Evolutionary conservation across 371 early-diverging fungal genomes (phyloP).

Genomic region (Zychaea mexicana): DNA sequence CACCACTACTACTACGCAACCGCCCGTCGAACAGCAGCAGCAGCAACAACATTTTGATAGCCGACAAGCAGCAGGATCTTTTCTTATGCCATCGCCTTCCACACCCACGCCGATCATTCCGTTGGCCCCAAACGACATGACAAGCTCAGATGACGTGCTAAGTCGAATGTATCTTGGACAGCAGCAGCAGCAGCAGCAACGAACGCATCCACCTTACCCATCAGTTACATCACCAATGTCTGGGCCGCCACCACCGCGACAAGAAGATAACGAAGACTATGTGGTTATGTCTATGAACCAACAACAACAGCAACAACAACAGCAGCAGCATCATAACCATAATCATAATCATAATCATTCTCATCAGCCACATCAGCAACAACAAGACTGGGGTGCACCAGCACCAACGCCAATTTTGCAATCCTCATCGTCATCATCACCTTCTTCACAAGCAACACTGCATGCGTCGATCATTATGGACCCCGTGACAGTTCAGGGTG

Average conservation of each 20-base stretch:
- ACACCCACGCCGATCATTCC: neutral
- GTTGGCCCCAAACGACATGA: neutral
- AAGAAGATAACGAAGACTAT: neutral
- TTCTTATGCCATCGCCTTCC: neutral
- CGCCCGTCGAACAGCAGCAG: neutral
- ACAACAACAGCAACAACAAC: neutral
- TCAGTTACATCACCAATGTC: neutral
- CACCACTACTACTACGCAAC: neutral
- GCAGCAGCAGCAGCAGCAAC: neutral
- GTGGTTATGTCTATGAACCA: slow-evolving; percentile 6
- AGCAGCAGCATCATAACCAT: neutral
- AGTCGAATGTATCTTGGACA: neutral
- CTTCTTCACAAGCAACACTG: neutral
- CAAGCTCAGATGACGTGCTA: neutral
- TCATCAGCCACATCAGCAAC: neutral
- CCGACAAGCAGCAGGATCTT: neutral
- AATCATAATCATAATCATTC: neutral
- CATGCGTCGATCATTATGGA: neutral
- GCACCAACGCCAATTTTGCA: neutral
- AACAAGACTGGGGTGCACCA: neutral
- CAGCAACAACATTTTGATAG: neutral
- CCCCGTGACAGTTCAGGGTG: neutral
- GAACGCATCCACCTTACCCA: neutral
- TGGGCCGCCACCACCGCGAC: neutral
- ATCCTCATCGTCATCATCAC: neutral